Conservation (phyloP, 1,284 basidiomycete genomes). For the Marasmius oreades region DNA sequence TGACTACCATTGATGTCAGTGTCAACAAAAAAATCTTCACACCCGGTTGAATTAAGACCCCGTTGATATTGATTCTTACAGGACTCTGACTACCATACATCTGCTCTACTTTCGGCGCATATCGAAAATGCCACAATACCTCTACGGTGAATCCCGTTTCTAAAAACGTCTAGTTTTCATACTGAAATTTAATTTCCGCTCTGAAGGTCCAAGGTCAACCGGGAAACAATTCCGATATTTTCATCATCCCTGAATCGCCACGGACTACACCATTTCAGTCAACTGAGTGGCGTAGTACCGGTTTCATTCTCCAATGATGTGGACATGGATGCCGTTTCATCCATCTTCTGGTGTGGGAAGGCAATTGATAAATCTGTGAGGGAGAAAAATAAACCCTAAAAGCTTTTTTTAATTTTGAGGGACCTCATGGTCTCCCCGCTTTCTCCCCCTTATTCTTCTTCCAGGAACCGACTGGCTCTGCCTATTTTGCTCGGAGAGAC, state of each 20-base stretch:
- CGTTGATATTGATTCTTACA: conserved; percentile 22
- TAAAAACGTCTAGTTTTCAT: conserved; percentile 1
- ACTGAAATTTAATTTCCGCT: no score
- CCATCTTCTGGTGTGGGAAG: conserved; percentile 4
- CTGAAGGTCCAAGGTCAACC: conserved; percentile 34
- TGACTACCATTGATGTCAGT: conserved; percentile 39
- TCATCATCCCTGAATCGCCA: conserved; percentile 51
- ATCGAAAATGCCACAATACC: conserved; percentile 65
- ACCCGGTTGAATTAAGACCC: conserved; percentile 8
- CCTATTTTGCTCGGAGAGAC: conserved; percentile 40
- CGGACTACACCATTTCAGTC: conserved; percentile 51
- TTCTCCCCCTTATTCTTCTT: conserved; percentile 4
- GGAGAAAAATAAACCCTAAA: conserved; percentile 11
- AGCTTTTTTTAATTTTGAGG: neutral
- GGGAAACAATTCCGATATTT: conserved; percentile 44
- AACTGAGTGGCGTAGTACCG: conserved; percentile 55
- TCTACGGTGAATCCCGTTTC: conserved; percentile 42
- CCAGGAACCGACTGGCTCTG: conserved; percentile 12
- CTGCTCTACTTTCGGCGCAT: conserved; percentile 65
- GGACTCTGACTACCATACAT: conserved; percentile 48
- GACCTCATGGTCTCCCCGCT: conserved; percentile 4
- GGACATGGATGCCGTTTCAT: conserved; percentile 28
- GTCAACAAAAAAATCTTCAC: conserved; percentile 5
- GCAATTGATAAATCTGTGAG: conserved; percentile 20
- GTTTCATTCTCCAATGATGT: conserved; percentile 40